Base-by-base conservation (phyloP, 441 rosid genomes). In the Populus trichocarpa region DNA sequence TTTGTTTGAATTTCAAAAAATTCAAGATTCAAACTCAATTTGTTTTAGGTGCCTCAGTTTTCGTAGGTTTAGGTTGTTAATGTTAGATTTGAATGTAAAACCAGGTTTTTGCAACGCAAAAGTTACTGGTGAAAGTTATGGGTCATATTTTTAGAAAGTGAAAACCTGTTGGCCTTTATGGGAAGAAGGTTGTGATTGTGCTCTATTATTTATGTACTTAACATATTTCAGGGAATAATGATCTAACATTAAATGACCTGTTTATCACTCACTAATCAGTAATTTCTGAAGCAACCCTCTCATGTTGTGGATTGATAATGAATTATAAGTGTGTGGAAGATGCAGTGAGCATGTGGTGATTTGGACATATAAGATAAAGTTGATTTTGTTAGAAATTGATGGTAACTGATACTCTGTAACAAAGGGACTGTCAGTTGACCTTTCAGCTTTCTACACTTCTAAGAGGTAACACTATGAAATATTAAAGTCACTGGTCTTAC, bases 371-470 rank as follows among this genome's bases (percentile, higher is more conserved):
- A 57, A 57, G 36, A 50, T 36, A n/a, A 68, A 53, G 20, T 50
- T 50, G 18, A 50, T 16, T 14, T 50, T 50, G 57, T 50, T 50
- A 50, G 57, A 50, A 50, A 50, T 50, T 50, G 57, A 50, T 50
- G 57, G 57, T 50, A 16, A 50, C 57, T 50, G 57, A 50, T 50
- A 50, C 57, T 5, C 57, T 50, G 57, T 50, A 16, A 16, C 57
- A 14, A 14, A 50, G 18, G 57, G 8, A 50, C 57, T 4, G 20
- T 16, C 57, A 50, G 57, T 50, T 50, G 57, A 46, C 57, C 57
- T 46, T 70, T 69, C 38, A 53, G 63, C 35, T 76, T 57, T 66
- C 69, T n/a, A n/a, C 25, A 74, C 36, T 36, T 67, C 61, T 25
- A 38, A 36, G 57, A 73, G 65, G 73, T 38, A 57, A 67, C 59